phyloP scores from a whole-genome alignment of 2,329 filamentous ascomycete genomes.

The Talaromyces sp. region DNA sequence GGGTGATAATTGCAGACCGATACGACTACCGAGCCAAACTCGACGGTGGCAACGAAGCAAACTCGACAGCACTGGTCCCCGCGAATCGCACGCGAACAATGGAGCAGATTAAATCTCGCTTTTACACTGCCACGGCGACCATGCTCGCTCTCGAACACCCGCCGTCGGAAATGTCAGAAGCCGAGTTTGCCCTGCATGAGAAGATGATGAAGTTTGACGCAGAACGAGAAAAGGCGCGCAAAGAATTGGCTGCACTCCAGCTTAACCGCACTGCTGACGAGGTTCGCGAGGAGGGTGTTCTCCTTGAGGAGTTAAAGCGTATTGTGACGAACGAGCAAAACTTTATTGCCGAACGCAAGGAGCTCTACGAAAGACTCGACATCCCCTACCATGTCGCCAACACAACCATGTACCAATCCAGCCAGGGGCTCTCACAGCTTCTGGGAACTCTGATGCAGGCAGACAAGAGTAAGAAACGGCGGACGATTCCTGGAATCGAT shows the following conservation, averaged over 20 bases:
- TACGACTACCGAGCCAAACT: slow-evolving; percentile 62
- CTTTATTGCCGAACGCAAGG: slow-evolving; percentile 81
- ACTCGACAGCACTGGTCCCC: slow-evolving; percentile 30
- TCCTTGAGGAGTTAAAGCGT: slow-evolving; percentile 85
- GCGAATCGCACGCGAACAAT: slow-evolving; percentile 59
- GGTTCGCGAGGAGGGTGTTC: slow-evolving; percentile 82
- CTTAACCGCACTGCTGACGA: slow-evolving; percentile 79
- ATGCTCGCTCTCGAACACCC: slow-evolving; percentile 78
- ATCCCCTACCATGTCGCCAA: slow-evolving; percentile 68
- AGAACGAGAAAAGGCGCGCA: slow-evolving; percentile 70
- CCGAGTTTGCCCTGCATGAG: slow-evolving; percentile 79
- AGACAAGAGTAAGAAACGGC: slow-evolving; percentile 87
- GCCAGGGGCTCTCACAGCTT: slow-evolving; percentile 71
- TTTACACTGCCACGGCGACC: slow-evolving; percentile 79
- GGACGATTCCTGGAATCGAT: slow-evolving; percentile 61
- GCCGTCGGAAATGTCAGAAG: slow-evolving; percentile 77
- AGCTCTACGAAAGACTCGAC: slow-evolving; percentile 82
- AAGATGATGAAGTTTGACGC: slow-evolving; percentile 84
- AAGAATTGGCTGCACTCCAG: slow-evolving; percentile 76
- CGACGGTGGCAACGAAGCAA: slow-evolving; percentile 21
- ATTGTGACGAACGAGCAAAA: slow-evolving; percentile 82
- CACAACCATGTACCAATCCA: slow-evolving; percentile 74
- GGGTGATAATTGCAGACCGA: slow-evolving; percentile 87
- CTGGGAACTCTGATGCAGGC: slow-evolving; percentile 76
- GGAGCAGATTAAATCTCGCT: slow-evolving; percentile 87